Conservation (phyloP, 139 green algal species). For the Micractinium conductrix region DNA sequence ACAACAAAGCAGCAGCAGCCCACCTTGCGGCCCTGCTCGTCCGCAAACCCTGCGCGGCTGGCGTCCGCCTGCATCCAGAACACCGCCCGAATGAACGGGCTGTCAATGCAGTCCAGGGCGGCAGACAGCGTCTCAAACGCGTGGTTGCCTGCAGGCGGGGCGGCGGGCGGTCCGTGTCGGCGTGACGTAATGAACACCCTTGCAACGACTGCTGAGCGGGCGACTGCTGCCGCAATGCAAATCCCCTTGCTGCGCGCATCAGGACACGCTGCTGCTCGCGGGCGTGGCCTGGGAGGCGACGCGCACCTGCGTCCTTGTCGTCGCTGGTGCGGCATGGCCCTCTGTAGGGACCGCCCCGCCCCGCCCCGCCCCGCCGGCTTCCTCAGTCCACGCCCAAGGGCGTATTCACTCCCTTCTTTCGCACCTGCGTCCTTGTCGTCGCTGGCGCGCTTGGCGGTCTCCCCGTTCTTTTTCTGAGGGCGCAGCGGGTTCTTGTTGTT, state of each 20-base stretch:
- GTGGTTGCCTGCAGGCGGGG: constrained; percentile 17
- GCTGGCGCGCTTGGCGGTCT: background rate
- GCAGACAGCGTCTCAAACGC: constrained; percentile 34
- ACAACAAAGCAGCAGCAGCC: background rate
- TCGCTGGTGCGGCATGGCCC: constrained; percentile 2
- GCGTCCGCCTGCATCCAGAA: constrained; percentile 37
- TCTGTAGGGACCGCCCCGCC: too few relatives aligned
- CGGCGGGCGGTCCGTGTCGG: too few relatives aligned
- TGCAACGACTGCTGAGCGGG: too few relatives aligned
- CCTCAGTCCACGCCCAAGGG: too few relatives aligned
- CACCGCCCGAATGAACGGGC: background rate
- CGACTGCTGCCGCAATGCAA: too few relatives aligned
- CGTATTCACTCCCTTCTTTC: too few relatives aligned
- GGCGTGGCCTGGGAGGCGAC: too few relatives aligned
- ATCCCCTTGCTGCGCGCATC: too few relatives aligned
- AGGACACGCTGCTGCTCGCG: too few relatives aligned
- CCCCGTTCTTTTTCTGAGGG: background rate
- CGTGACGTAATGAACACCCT: too few relatives aligned
- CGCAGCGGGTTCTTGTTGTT: constrained; percentile 27
- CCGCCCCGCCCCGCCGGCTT: too few relatives aligned
- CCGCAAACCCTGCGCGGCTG: background rate
- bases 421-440: constrained; percentile 11
- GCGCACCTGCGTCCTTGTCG: constrained; percentile 3
- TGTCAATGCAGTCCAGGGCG: background rate
- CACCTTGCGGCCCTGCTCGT: constrained; percentile 12